Evolutionary conservation across 768 basidiomycete species (phyloP), one percentile per base, ranked within the genome.

Genomic region (Calocera viscosa): DNA sequence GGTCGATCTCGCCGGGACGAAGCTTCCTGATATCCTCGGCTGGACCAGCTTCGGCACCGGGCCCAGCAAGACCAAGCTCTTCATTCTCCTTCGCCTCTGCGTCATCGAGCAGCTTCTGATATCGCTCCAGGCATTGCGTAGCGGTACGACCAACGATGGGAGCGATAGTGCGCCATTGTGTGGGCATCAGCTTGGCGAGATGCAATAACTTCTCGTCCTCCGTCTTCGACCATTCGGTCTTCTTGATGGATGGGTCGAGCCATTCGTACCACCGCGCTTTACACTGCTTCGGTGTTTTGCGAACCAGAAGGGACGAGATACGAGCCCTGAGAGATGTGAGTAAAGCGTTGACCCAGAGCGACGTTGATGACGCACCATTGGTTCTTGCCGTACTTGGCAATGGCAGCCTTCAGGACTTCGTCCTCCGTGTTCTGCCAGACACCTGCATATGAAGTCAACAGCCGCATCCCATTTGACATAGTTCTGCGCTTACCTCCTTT

Each of bases 151-250:
- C 96, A 67, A 99, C 96, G 69, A 96, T 95, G 64, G 96, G 96
- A 2, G 96, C 94, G 71, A 99, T 95, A 26, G 96, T 97, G 32
- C 96, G 88, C 96, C 96, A 99, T 80, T 99, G 96, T 0, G 96
- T 98, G 0, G 96, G 96, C 94, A 98, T 99, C 68, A 98, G 82
- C 77, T 97, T 98, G 47, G 96, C 96, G 26, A 98, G 85, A 75
- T 98, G 94, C 12, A 99, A 82, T 1, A 99, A 84, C 76, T 98
- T 99, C 79, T 98, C 96, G 78, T 99, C 96, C 78, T 99, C 96
- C 19, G 90, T 92, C 91, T 97, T 98, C 53, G 94, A 96, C 96
- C 96, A 99, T 76, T 98, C 96, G 19, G 95, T 97, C 81, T 99
- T 99, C 78, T 97, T 97, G 78, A 98, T 99, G 64, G 93, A 94